A percentile compares a stretch with the other conserved stretches of the same genome.
These are phyloP conservation scores for Lactarius tabidus DNA, from an alignment of 768 basidiomycete species.

Conservation along the genomic window DNA sequence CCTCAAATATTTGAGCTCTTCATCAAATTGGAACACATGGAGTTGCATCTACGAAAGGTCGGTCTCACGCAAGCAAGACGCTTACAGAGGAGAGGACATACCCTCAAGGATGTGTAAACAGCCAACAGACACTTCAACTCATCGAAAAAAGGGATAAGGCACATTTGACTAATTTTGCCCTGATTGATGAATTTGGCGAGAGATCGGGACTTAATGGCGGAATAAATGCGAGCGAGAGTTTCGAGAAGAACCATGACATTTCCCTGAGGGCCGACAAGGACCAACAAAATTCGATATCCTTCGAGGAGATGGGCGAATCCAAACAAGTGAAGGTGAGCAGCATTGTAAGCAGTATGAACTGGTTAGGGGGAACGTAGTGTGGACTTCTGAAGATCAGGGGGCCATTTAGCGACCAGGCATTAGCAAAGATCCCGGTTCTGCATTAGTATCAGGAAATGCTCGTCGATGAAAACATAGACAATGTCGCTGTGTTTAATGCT, in stretches of 20 bases:
- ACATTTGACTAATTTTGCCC: constrained; percentile 44
- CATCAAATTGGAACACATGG: constrained; percentile 35
- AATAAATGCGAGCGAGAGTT: background rate
- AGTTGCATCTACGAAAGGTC: constrained; percentile 26
- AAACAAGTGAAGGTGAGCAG: background rate
- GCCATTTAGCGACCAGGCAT: too few relatives aligned
- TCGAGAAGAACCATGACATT: constrained; percentile 11
- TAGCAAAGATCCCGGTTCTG: too few relatives aligned
- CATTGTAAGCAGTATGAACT: background rate
- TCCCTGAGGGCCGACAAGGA: background rate
- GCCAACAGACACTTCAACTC: constrained; percentile 48
- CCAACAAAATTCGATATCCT: background rate
- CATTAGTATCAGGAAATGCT: too few relatives aligned
- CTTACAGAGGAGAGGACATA: constrained; percentile 17
- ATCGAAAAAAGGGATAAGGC: constrained; percentile 46
- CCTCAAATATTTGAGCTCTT: constrained; percentile 39
- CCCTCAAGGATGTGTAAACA: too few relatives aligned
- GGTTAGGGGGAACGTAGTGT: background rate
- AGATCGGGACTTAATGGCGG: background rate
- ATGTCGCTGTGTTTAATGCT: too few relatives aligned
- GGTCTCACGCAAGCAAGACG: background rate
- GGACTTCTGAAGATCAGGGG: too few relatives aligned
- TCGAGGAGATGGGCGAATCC: constrained; percentile 3
- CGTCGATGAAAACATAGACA: too few relatives aligned
- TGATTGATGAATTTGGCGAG: constrained; percentile 32